Evolutionary conservation across 768 basidiomycete genomes (phyloP).

Genomic region (Agrocybe chaxingu): DNA sequence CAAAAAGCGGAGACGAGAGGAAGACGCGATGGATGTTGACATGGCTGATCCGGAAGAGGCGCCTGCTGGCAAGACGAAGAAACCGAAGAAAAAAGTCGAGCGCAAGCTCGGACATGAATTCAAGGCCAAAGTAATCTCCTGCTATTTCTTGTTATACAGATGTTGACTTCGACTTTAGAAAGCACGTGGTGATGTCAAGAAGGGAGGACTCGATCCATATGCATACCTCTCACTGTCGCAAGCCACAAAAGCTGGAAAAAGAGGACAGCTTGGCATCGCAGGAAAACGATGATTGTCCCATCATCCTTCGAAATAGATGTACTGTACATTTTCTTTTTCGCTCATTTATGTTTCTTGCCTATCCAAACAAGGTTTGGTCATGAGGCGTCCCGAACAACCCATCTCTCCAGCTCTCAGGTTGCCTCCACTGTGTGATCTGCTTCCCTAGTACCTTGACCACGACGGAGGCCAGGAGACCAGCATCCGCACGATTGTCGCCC

Average conservation of each 20-base stretch:
- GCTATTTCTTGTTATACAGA: constrained; percentile 1
- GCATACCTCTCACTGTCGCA: constrained; percentile 86
- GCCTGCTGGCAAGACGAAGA: constrained; percentile 35
- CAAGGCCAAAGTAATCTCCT: constrained; percentile 77
- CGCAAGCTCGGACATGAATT: constrained; percentile 78
- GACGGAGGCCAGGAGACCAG: constrained; percentile 55
- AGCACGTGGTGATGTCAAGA: constrained; percentile 93
- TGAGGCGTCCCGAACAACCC: constrained; percentile 73
- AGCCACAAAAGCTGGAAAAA: constrained; percentile 55
- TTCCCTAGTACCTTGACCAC: constrained; percentile 44
- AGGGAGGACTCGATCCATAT: constrained; percentile 84
- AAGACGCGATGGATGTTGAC: constrained; percentile 67
- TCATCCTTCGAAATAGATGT: constrained; percentile 1
- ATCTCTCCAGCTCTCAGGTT: constrained; percentile 65
- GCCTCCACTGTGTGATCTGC: constrained; percentile 46
- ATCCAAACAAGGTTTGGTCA: constrained; percentile 72
- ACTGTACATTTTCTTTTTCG: constrained; percentile 6
- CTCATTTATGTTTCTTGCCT: constrained; percentile 12
- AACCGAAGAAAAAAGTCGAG: constrained; percentile 52
- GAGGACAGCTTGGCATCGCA: constrained; percentile 50
- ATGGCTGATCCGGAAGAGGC: constrained; percentile 22
- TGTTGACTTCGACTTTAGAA: constrained; percentile 48
- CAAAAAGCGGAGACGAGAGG: constrained; percentile 81
- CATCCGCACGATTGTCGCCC: constrained; percentile 79
- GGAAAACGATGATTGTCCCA: constrained; percentile 48